phyloP scores from a whole-genome alignment of 2,329 filamentous ascomycete species.

The Sarocladium brachiariae region DNA sequence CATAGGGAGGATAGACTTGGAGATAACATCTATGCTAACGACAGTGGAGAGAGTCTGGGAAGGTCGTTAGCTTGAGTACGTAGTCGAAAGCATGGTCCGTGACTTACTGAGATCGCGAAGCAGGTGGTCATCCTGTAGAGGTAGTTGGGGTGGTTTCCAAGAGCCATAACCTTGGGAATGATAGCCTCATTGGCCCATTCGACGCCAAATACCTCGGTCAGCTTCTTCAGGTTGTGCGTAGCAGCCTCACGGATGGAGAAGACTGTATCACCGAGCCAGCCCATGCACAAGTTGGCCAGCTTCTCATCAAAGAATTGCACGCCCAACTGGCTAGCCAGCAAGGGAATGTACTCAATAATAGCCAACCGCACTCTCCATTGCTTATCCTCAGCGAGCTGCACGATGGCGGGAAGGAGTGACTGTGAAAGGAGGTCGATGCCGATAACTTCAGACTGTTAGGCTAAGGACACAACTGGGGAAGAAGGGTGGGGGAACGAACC shows the following conservation, averaged over 20 bases:
- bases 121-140: constrained; percentile 99
- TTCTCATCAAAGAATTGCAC: constrained; percentile 99
- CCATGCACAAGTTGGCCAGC: constrained; percentile 91
- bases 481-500: constrained; percentile 41
- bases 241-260: constrained; percentile 98
- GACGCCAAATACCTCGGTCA: constrained; percentile 96
- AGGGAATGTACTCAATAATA: constrained; percentile 98
- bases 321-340: constrained; percentile 90
- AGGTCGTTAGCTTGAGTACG: constrained; percentile 17
- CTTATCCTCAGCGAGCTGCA: constrained; percentile 97
- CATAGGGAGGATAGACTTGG: constrained; percentile 89
- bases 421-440: constrained; percentile 96
- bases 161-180: constrained; percentile 96
- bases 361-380: constrained; percentile 97
- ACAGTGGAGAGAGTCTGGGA: constrained; percentile 82
- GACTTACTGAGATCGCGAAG: constrained; percentile 91
- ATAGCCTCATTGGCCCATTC: constrained; percentile 97
- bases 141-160: constrained; percentile 98
- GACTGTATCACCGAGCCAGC: constrained; percentile 95
- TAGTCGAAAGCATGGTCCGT: background rate
- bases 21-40: constrained; percentile 88
- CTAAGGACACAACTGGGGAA: background rate
- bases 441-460: constrained; percentile 58
- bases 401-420: constrained; percentile 92
- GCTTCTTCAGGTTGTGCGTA: constrained; percentile 94